phyloP scores from a whole-genome alignment of 164 flowering plant genomes.

The Pachysandra terminalis region DNA sequence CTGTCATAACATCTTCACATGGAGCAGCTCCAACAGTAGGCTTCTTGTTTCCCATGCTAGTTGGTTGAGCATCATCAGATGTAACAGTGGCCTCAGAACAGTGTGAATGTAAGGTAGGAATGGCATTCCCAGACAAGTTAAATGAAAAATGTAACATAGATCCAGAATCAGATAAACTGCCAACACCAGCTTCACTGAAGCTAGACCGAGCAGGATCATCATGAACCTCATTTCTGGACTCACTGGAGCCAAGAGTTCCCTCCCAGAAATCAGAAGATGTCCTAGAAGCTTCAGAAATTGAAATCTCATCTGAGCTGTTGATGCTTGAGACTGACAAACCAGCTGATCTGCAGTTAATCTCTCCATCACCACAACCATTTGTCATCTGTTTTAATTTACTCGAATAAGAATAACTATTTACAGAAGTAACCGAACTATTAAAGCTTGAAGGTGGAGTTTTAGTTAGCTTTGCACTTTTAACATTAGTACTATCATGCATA shows the following conservation, averaged over 20 bases:
- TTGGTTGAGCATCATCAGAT: slow-evolving; percentile 17
- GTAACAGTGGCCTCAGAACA: slow-evolving; percentile 10
- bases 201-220: slow-evolving; percentile 18
- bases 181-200: slow-evolving; percentile 17
- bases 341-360: slow-evolving; percentile 13
- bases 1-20: slow-evolving; percentile 12
- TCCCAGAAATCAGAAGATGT: slow-evolving; percentile 39
- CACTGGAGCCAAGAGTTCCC: slow-evolving; percentile 26
- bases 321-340: slow-evolving; percentile 19
- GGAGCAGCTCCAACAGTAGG: slow-evolving; percentile 16
- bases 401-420: slow-evolving; percentile 21
- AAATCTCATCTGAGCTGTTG: slow-evolving; percentile 15
- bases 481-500: slow-evolving; percentile 12
- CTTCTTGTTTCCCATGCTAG: slow-evolving; percentile 10
- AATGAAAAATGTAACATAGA: slow-evolving; percentile 29
- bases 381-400: slow-evolving; percentile 22
- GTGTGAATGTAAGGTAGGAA: slow-evolving; percentile 16
- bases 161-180: slow-evolving; percentile 23
- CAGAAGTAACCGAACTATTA: slow-evolving; percentile 26
- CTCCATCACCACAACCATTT: slow-evolving; percentile 16
- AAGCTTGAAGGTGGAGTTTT: slow-evolving; percentile 30
- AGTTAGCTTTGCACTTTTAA: slow-evolving; percentile 6
- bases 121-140: slow-evolving; percentile 22
- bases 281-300: slow-evolving; percentile 23
- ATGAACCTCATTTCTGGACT: slow-evolving; percentile 13